Conservation (phyloP, 2,329 filamentous ascomycete species). For the Neonectria hederae region DNA sequence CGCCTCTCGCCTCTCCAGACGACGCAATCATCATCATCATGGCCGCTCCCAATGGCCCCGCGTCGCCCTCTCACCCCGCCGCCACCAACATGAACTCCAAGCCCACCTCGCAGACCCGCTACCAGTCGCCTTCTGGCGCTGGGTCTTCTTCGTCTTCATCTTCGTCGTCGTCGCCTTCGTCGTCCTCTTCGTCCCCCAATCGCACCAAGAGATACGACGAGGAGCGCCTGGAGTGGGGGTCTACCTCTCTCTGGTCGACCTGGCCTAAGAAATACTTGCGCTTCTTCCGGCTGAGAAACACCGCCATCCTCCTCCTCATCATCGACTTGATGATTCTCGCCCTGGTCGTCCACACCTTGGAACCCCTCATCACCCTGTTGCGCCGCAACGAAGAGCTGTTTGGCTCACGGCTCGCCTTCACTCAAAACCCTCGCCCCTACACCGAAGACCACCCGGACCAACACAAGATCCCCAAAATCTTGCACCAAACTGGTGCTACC, state of each 20-base stretch:
- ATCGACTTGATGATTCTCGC: background rate
- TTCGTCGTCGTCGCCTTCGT: background rate
- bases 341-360: constrained; percentile 62
- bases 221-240: background rate
- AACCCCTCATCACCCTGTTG: constrained; percentile 74
- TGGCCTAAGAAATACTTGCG: background rate
- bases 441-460: constrained; percentile 72
- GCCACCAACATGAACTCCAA: background rate
- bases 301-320: background rate
- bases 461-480: constrained; percentile 76
- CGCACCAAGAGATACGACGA: background rate
- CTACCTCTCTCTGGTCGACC: background rate
- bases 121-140: background rate
- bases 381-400: constrained; percentile 52
- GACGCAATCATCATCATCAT: background rate
- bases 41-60: background rate
- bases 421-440: constrained; percentile 26
- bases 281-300: background rate
- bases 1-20: no score
- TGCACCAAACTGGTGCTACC: constrained; percentile 78
- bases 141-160: background rate
- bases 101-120: background rate
- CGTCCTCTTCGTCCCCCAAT: background rate
- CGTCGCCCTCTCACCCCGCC: background rate
- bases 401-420: constrained; percentile 27